Evolutionary conservation across 208 protist genomes (phyloP), one percentile per base, ranked within the genome.

Genomic region (Trypanosoma conorhini): DNA sequence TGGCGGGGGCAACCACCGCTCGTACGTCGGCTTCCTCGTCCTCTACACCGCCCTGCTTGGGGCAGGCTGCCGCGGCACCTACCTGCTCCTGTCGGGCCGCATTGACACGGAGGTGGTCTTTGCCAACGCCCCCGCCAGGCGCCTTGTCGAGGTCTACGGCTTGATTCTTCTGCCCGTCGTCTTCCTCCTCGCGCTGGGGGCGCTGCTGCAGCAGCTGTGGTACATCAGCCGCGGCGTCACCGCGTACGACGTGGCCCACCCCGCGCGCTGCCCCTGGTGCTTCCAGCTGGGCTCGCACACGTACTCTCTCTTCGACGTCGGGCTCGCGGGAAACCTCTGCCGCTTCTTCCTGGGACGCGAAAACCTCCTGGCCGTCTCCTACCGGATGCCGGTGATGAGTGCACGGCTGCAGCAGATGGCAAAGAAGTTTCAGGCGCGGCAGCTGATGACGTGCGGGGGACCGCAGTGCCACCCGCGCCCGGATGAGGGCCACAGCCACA

Each of bases 251-350:
- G 58, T 91, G 13, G 33, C 66, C 3, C 75, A 89, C 63, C 74
- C 71, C 17, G 76, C 77, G 33, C 62, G 72, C 19, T 87, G 85
- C 67, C 30, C 78, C 28, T 96, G 90, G 77, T 91, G 85, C 73
- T 93, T 96, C 62, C 30, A 61, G 22, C 67, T 96, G 8, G 82
- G 80, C 8, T 51, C 68, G 15, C 74, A 63, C 26, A 76, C 81
- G 22, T 93, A 93, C 79, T 85, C 73, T 33, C 69, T 96, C 24
- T 96, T 83, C 68, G 86, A 96, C 70, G 61, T 52, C 1, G 90
- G 90, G 22, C 31, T 51, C 31, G 58, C 22, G 52, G 46, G 38
- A 7, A 96, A 96, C 75, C 5, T 87, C 3, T 33, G 51, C 7
- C 67, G 80, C 3, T 93, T 92, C 51, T 82, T 92, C 24, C 56